phyloP scores from a whole-genome alignment of 345 rosid genomes.

The Populus alba region DNA sequence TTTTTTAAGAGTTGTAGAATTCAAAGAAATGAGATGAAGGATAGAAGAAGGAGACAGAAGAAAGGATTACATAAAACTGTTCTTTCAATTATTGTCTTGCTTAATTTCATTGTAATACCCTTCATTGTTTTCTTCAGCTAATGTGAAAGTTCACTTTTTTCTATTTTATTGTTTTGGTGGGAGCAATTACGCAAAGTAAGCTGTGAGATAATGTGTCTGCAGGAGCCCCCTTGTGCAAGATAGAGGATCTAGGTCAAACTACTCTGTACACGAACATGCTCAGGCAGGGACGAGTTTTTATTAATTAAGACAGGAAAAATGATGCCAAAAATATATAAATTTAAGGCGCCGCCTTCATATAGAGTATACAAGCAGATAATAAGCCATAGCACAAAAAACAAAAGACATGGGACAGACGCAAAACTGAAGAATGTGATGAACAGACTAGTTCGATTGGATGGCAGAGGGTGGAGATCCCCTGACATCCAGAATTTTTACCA shows the following conservation, averaged over 20 bases:
- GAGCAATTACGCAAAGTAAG: not conserved
- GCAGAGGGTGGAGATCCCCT: not conserved
- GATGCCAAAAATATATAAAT: not conserved
- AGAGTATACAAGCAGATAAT: not conserved
- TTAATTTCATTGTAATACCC: not conserved
- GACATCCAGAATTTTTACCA: not conserved
- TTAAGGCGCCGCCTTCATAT: not conserved
- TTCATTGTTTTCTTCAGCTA: not conserved
- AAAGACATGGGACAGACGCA: conserved; percentile 1
- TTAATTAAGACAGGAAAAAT: not conserved
- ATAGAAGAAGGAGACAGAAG: no score
- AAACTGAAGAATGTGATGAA: conserved; percentile 1
- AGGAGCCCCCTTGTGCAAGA: no score
- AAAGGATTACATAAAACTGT: no score
- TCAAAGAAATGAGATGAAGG: no score
- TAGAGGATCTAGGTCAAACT: no score
- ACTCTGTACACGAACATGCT: no score
- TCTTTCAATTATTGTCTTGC: no score
- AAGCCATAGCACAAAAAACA: not conserved
- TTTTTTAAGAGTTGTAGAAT: no score
- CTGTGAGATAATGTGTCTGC: not conserved
- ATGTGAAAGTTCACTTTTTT: not conserved
- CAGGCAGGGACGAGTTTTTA: no score
- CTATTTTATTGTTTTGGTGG: not conserved
- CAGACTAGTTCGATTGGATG: not conserved